Percentiles rank a stretch among this genome's conserved stretches.
Conservation (phyloP, 1,284 basidiomycete species). For the Austroboletus niveus region DNA sequence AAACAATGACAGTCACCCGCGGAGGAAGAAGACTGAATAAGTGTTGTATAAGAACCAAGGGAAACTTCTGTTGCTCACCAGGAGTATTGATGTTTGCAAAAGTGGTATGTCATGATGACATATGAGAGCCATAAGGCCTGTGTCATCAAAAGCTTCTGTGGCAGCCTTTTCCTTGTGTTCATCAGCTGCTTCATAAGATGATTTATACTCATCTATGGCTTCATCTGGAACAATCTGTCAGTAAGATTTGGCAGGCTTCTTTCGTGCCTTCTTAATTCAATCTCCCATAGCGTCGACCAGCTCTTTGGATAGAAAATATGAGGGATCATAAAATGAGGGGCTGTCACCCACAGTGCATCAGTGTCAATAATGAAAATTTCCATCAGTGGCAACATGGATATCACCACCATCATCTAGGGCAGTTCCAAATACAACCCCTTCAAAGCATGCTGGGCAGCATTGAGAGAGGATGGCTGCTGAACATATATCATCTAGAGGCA, state of each 20-base stretch:
- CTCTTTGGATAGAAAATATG: slow-evolving; percentile 4
- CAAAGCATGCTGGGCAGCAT: slow-evolving; percentile 1
- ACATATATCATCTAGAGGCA: too few relatives aligned
- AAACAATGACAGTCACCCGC: too few relatives aligned
- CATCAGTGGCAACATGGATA: too few relatives aligned
- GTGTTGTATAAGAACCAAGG: too few relatives aligned
- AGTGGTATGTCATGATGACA: too few relatives aligned
- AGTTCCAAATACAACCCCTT: background rate
- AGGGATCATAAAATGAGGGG: background rate
- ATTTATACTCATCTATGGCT: background rate
- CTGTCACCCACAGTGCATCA: background rate
- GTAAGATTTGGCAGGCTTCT: background rate
- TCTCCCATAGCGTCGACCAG: background rate
- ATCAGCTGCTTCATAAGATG: too few relatives aligned
- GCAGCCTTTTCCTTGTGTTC: too few relatives aligned
- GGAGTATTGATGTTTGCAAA: too few relatives aligned
- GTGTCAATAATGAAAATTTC: background rate
- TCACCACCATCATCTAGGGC: background rate
- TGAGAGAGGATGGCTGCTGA: slow-evolving; percentile 1
- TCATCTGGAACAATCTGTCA: background rate
- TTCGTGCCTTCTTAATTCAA: background rate
- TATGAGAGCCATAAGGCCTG: too few relatives aligned
- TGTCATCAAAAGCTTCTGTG: too few relatives aligned
- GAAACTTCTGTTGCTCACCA: too few relatives aligned
- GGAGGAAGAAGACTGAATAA: too few relatives aligned